Evolutionary conservation across 179 eudicot genomes (phyloP).

Genomic region (Dionaea muscipula): DNA sequence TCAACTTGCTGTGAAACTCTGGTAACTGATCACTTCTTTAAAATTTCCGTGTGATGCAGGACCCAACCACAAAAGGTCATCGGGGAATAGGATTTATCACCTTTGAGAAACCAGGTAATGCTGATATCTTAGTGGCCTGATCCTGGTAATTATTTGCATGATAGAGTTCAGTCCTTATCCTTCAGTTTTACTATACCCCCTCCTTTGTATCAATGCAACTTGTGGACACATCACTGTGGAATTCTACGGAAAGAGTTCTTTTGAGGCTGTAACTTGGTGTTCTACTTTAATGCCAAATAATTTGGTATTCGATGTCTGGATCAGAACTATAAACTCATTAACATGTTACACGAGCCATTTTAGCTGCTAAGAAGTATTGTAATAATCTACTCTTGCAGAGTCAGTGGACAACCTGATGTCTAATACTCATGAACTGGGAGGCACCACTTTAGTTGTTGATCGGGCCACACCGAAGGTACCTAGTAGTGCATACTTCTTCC

Average conservation of each 20-base stretch:
- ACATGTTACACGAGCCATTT: too few relatives aligned
- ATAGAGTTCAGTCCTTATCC: too few relatives aligned
- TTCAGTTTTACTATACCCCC: too few relatives aligned
- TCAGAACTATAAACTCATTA: too few relatives aligned
- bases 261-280: too few relatives aligned
- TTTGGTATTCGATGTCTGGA: too few relatives aligned
- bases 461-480: slow-evolving; percentile 94
- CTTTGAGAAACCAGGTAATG: slow-evolving; percentile 63
- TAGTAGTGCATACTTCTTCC: background rate
- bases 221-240: too few relatives aligned
- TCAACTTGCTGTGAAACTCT: background rate
- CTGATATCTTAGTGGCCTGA: background rate
- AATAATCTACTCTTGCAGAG: slow-evolving; percentile 44
- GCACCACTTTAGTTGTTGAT: slow-evolving; percentile 88
- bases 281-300: too few relatives aligned
- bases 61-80: slow-evolving; percentile 80
- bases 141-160: too few relatives aligned
- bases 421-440: slow-evolving; percentile 92
- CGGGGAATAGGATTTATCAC: slow-evolving; percentile 98
- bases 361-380: too few relatives aligned
- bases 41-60: slow-evolving; percentile 26
- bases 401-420: slow-evolving; percentile 86
- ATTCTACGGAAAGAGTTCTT: too few relatives aligned
- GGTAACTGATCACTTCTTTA: background rate
- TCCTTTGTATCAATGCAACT: too few relatives aligned